These are phyloP conservation scores for Pseudoturritis turrita DNA, from an alignment of 345 rosid genomes.

Conservation along the genomic window DNA sequence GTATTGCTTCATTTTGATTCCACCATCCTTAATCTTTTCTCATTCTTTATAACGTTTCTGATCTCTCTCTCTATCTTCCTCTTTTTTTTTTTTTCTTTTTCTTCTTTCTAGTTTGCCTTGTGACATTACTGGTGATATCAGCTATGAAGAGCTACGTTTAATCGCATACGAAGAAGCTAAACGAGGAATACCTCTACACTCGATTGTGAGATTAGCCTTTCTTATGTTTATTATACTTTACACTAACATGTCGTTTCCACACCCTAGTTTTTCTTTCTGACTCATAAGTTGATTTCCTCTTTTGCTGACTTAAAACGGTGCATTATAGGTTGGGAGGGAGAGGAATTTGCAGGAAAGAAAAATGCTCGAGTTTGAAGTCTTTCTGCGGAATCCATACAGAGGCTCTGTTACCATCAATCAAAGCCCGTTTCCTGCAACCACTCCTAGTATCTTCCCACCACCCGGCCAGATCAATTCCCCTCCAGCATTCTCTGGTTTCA, in stretches of 20 bases:
- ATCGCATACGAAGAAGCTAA: constrained; percentile 78
- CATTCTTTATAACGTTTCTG: neutral
- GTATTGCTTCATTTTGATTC: constrained; percentile 16
- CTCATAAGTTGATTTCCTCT: neutral
- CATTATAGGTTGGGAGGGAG: constrained; percentile 72
- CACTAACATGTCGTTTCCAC: neutral
- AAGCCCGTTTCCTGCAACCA: constrained; percentile 30
- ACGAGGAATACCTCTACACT: constrained; percentile 64
- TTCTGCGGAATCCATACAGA: constrained; percentile 54
- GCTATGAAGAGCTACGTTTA: constrained; percentile 79
- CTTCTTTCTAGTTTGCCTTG: constrained; percentile 54
- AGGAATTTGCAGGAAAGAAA: constrained; percentile 57
- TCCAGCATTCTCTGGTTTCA: constrained; percentile 46
- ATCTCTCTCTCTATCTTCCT: neutral
- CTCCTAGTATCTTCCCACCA: constrained; percentile 34
- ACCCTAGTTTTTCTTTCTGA: neutral
- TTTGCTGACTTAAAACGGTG: neutral
- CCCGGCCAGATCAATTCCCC: constrained; percentile 40
- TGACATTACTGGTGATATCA: constrained; percentile 67
- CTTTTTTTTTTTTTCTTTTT: neutral
- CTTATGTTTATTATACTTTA: neutral
- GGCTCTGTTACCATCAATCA: constrained; percentile 35
- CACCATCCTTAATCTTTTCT: neutral
- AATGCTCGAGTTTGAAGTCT: constrained; percentile 55
- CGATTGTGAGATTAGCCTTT: constrained; percentile 57